Percentiles rank a stretch among this genome's conserved stretches.
These are phyloP conservation scores for Neurospora sublineolata DNA, from an alignment of 495 filamentous ascomycete genomes.

Conservation along the genomic window DNA sequence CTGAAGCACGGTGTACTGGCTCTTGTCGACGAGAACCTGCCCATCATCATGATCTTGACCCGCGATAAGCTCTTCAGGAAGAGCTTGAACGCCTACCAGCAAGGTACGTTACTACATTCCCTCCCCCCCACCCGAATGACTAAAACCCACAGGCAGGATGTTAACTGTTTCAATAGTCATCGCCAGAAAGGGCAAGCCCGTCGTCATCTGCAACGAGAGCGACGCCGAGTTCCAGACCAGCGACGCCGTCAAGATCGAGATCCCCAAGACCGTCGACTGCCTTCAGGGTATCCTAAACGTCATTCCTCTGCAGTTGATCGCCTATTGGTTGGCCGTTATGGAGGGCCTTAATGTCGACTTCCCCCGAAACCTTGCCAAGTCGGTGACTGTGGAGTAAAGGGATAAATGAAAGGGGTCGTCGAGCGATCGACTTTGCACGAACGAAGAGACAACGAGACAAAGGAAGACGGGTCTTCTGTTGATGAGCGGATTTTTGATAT, in stretches of 20 bases:
- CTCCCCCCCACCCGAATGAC: neutral
- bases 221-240: slow-evolving; percentile 81
- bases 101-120: slow-evolving; percentile 47
- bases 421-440: neutral
- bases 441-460: neutral
- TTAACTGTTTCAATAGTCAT: slow-evolving; percentile 48
- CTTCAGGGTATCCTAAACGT: slow-evolving; percentile 96
- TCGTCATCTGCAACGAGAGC: slow-evolving; percentile 90
- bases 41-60: slow-evolving; percentile 98
- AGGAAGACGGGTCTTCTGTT: slow-evolving; percentile 1
- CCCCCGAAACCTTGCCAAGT: slow-evolving; percentile 96
- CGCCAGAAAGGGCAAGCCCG: slow-evolving; percentile 85
- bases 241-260: slow-evolving; percentile 91
- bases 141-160: neutral
- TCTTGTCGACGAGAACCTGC: slow-evolving; percentile 92
- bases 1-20: slow-evolving; percentile 97
- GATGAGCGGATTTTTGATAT: neutral
- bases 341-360: slow-evolving; percentile 97
- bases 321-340: slow-evolving; percentile 94
- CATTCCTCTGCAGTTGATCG: slow-evolving; percentile 92
- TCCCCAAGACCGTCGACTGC: slow-evolving; percentile 89
- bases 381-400: slow-evolving; percentile 89
- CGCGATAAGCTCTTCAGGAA: slow-evolving; percentile 92
- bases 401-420: neutral
- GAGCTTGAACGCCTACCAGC: slow-evolving; percentile 96